A percentile compares a stretch with the other conserved stretches of the same genome.
Conservation (phyloP, 768 basidiomycete species). For the Kwoniella bestiolae region DNA sequence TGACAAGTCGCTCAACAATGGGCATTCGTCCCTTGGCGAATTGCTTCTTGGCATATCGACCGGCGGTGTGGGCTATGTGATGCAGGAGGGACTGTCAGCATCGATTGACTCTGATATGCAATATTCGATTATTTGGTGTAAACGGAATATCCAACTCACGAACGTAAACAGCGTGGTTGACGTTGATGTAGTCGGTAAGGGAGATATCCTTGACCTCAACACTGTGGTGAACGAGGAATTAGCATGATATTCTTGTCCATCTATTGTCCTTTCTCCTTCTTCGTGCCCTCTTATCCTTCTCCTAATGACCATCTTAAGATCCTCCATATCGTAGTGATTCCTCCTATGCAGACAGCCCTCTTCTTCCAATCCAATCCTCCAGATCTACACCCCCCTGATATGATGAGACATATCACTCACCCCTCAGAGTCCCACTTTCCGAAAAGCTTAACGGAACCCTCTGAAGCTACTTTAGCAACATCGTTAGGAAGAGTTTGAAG, state of each 20-base stretch:
- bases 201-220: constrained; percentile 99
- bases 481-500: constrained; percentile 55
- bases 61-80: constrained; percentile 80
- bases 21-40: constrained; percentile 99
- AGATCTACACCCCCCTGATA: background rate
- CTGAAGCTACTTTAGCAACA: constrained; percentile 59
- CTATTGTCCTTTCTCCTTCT: constrained; percentile 2
- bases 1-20: constrained; percentile 98
- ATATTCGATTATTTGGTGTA: background rate
- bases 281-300: background rate
- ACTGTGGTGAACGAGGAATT: constrained; percentile 60
- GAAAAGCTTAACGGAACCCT: constrained; percentile 80
- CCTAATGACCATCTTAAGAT: no score
- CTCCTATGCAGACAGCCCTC: no score
- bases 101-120: background rate
- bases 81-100: background rate
- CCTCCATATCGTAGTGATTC: no score
- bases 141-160: constrained; percentile 57
- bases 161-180: constrained; percentile 94
- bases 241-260: background rate
- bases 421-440: constrained; percentile 99
- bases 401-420: constrained; percentile 64
- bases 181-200: constrained; percentile 98
- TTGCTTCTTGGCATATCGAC: constrained; percentile 99
- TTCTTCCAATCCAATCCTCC: background rate